These are phyloP conservation scores for Sclerotinia trifoliorum DNA, from an alignment of 2,329 filamentous ascomycete genomes.

Conservation along the genomic window DNA sequence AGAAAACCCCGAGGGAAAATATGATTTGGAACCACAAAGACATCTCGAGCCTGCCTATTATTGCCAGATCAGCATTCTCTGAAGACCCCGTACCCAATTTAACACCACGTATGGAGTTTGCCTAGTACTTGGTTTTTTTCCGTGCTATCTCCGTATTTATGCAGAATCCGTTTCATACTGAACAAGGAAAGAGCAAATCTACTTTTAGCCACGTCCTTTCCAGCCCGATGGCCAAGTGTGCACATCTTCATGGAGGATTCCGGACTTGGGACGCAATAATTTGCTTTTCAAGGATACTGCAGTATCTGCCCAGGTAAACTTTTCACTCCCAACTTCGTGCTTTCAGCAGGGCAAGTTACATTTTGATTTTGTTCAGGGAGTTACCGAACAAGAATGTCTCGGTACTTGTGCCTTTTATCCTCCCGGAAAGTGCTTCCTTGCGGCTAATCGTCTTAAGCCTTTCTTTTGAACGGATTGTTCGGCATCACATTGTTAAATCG, in stretches of 20 bases:
- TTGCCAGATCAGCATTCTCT: constrained; percentile 9
- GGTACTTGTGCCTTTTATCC: background rate
- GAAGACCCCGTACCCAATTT: background rate
- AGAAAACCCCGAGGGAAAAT: background rate
- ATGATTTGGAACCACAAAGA: background rate
- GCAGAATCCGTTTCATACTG: constrained; percentile 8
- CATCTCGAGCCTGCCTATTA: background rate
- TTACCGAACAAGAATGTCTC: background rate
- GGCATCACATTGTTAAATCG: background rate
- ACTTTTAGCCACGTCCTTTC: background rate
- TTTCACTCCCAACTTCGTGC: background rate
- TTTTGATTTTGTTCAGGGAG: background rate
- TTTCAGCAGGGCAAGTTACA: background rate
- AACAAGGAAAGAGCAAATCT: background rate
- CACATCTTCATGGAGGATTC: background rate
- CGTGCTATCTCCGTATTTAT: constrained; percentile 14
- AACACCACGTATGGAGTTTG: background rate
- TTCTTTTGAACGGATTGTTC: background rate
- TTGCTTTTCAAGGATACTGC: background rate
- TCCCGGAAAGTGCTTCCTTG: background rate
- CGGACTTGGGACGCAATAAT: background rate
- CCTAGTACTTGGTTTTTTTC: background rate
- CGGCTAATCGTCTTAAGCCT: background rate
- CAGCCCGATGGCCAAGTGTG: background rate
- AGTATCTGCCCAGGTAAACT: background rate